Base-by-base conservation (phyloP, 768 basidiomycete species). In the Tricholoma sp. region DNA sequence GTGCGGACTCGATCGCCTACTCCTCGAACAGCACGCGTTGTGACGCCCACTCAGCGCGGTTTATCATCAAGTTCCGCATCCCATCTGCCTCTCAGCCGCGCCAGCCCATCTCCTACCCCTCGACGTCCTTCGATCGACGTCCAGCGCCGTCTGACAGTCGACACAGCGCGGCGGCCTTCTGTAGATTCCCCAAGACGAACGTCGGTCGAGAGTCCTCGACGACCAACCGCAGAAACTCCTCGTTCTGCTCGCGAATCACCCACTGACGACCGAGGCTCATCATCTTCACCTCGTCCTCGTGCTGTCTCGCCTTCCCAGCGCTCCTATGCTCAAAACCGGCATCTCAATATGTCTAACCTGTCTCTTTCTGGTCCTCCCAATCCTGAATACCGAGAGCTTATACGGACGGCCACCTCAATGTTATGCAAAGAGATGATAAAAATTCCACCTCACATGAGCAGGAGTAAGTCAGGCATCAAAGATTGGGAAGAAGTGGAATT, bases 401-500 rank as follows among this genome's bases (percentile, higher is more conserved):
- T 92, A 53, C 81, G 89, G 37, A 72, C 75, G 0, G 88, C 90
- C 5, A 79, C 79, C 3, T 77, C 81, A 0, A 66, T 87, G 65
- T 70, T 91, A 20, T 86, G 85, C 67, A 85, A 78, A 61, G 87
- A 89, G 66, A 75, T 87, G 62, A 67, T 81, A 39, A 80, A 80
- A 62, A 81, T 86, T 10, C 82, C 87, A n/a, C 63, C 72, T 1
- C 80, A 85, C 60, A 69, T 82, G 68, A 76, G 71, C 52, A 79
- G 77, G 52, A 75, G 72, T 5, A 79, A 82, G 20, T 60, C 76
- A 36, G 80, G 78, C 24, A 60, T 74, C 44, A 76, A 72, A 63
- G 86, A 89, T 54, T 88, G 84, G 81, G 86, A 86, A 56, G 88
- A 88, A 65, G 88, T 92, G 6, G 89, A 93, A 69, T 71, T 80